A percentile compares a stretch with the other conserved stretches of the same genome.
These are phyloP conservation scores for Colletotrichum sidae DNA, from an alignment of 2,329 filamentous ascomycete genomes.

Conservation along the genomic window DNA sequence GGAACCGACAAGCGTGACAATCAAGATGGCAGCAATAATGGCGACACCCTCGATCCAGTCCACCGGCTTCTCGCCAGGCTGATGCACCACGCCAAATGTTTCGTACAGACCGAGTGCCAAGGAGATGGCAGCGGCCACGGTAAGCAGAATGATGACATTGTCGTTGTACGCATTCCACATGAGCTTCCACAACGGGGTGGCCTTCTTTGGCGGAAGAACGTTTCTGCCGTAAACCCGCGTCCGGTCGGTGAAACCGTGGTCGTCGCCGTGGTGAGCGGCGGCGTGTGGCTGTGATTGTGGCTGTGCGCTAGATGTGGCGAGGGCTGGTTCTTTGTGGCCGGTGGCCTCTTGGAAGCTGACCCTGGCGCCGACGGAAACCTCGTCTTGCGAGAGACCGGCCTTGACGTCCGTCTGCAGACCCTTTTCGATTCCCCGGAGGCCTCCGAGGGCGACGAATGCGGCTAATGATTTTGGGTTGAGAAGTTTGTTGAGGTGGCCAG, in stretches of 20 bases:
- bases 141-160: constrained; percentile 75
- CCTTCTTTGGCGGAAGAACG: constrained; percentile 71
- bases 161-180: constrained; percentile 78
- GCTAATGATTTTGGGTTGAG: constrained; percentile 79
- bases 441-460: constrained; percentile 78
- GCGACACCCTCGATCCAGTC: constrained; percentile 78
- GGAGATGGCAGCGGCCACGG: constrained; percentile 73
- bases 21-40: constrained; percentile 73
- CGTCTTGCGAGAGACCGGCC: constrained; percentile 76
- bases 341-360: constrained; percentile 77
- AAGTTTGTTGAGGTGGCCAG: constrained; percentile 79
- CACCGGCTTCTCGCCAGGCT: constrained; percentile 55
- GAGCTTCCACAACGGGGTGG: constrained; percentile 69
- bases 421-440: constrained; percentile 75
- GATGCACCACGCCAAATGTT: constrained; percentile 64
- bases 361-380: constrained; percentile 69
- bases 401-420: constrained; percentile 74
- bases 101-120: constrained; percentile 76
- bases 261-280: constrained; percentile 13
- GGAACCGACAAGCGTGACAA: constrained; percentile 72
- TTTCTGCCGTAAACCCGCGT: constrained; percentile 71
- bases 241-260: constrained; percentile 57
- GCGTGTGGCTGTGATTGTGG: not conserved
- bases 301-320: constrained; percentile 15
- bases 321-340: constrained; percentile 36